Base-by-base conservation (phyloP, 2,329 filamentous ascomycete species). In the Exophiala sideris region DNA sequence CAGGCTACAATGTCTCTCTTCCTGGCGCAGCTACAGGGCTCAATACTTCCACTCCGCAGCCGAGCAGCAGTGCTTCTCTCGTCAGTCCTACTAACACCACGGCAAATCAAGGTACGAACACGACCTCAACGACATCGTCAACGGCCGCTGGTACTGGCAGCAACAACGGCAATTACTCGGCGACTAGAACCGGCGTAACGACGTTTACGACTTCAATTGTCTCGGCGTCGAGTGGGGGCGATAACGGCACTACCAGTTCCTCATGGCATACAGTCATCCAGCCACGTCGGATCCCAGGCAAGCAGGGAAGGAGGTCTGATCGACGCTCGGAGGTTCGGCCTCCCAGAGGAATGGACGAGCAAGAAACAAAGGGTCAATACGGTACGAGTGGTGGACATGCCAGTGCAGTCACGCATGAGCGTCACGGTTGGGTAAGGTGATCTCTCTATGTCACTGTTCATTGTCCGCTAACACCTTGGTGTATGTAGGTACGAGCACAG, bases 401-500 rank as follows among this genome's bases (percentile, higher is more conserved):
- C 11, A 11, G 39, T 41, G 39, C 21, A 11, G 12, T 41, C 39
- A 18, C 10, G 3, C 7, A 16, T 10, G 45, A 38, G 45, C 10
- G 11, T 5, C n/a, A n/a, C 9, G 16, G 16, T 38, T 48, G 45
- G 45, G 45, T 48, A 24, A 38, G 45, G n/a, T 29, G 24, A 29
- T 5, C 24, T 8, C 24, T 8, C 16, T 18, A 18, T 18, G 44
- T 11, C 14, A 35, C 18, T 47, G 10, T 16, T 18, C 16, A 18
- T 18, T 18, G 16, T 18, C 29, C 11, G 20, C 16, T 45, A 20
- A 24, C 42, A 24, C 11, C 42, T 29, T 45, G 20, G 12, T 33
- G 5, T 24, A 39, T 18, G 35, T 36, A 47, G 45, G 45, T 48
- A 45, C n/a, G 33, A 18, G 8, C 32, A 42, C 50, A 48, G 20